Base-by-base conservation (phyloP, 2,329 filamentous ascomycete genomes). In the Sordariomycetes sp. region DNA sequence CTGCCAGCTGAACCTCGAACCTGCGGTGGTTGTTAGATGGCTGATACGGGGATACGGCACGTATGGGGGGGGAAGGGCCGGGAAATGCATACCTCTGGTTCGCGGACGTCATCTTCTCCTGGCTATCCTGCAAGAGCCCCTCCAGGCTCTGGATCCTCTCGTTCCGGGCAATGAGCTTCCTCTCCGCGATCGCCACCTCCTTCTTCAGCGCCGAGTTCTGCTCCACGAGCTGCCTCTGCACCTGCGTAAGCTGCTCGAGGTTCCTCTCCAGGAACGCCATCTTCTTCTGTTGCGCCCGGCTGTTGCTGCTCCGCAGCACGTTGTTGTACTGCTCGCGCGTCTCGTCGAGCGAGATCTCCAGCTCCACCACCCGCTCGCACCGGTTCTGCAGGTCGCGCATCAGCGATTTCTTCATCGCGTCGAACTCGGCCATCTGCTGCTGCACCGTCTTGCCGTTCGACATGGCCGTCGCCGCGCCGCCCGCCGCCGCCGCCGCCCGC, bases 261-360 rank as follows among this genome's bases (percentile, higher is more conserved):
- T 99, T 99, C 69, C 94, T 88, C 78, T 99, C 94, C 55, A 99
- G 77, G 81, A 99, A 99, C 18, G 94, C 95, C 89, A 99, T 97
- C 83, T 99, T 99, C 88, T 99, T 99, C 75, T 99, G 94, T 77
- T 99, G 94, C 25, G 94, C 93, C 60, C 94, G 88, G 79, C 96
- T 97, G 79, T 99, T 99, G 64, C 90, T 96, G 55, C 90, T 94
- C 59, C 93, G 87, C 60, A 99, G 82, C 61, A 99, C 94, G 67
- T 96, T 97, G 79, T 99, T 97, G 77, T 99, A 99, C 75, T 99
- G 94, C 77, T 99, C 94, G 59, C 94, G 85, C 1, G 94, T 97
- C 78, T 97, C 92, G 69, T 99, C 94, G 55, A 99, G 82, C 40
- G 90, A 96, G 67, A 99, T 99, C 74, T 99, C 94, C 32, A 99